A percentile compares a stretch with the other conserved stretches of the same genome.
phyloP scores from a whole-genome alignment of 345 rosid species.

The Aquilaria sinensis region DNA sequence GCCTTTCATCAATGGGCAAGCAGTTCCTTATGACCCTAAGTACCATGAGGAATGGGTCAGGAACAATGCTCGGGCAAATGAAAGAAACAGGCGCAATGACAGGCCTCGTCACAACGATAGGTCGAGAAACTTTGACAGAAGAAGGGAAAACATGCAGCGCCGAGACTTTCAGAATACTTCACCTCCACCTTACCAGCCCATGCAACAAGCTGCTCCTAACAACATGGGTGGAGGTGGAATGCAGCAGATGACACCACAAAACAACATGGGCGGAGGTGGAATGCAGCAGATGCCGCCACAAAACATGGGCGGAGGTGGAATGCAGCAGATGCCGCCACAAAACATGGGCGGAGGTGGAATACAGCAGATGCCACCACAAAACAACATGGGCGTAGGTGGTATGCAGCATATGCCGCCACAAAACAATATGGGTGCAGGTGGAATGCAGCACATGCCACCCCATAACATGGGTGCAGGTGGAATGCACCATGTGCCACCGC shows the following conservation, averaged over 20 bases:
- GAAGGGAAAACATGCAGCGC: slow-evolving; percentile 68
- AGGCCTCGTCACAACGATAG: slow-evolving; percentile 68
- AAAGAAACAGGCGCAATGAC: slow-evolving; percentile 82
- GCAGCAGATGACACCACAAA: slow-evolving; percentile 23
- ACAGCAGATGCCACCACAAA: not conserved
- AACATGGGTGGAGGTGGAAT: slow-evolving; percentile 13
- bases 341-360: slow-evolving; percentile 17
- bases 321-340: slow-evolving; percentile 11
- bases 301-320: slow-evolving; percentile 22
- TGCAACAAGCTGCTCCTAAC: slow-evolving; percentile 28
- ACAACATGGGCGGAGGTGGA: not conserved
- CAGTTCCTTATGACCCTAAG: slow-evolving; percentile 95
- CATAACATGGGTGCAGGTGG: slow-evolving; percentile 22
- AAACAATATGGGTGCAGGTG: slow-evolving; percentile 21
- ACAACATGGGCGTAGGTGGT: slow-evolving; percentile 7
- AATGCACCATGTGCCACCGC: not conserved
- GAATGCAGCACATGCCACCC: slow-evolving; percentile 7
- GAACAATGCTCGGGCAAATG: slow-evolving; percentile 84
- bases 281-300: slow-evolving; percentile 19
- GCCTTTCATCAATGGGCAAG: slow-evolving; percentile 90
- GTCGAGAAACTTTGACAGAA: slow-evolving; percentile 86
- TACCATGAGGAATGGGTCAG: slow-evolving; percentile 98
- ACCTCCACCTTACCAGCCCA: slow-evolving; percentile 29
- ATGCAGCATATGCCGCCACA: slow-evolving; percentile 19
- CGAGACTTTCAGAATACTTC: slow-evolving; percentile 17